A percentile compares a stretch with the other conserved stretches of the same genome.
Conservation (phyloP, 805 yeast species). For the Candida ortonii region DNA sequence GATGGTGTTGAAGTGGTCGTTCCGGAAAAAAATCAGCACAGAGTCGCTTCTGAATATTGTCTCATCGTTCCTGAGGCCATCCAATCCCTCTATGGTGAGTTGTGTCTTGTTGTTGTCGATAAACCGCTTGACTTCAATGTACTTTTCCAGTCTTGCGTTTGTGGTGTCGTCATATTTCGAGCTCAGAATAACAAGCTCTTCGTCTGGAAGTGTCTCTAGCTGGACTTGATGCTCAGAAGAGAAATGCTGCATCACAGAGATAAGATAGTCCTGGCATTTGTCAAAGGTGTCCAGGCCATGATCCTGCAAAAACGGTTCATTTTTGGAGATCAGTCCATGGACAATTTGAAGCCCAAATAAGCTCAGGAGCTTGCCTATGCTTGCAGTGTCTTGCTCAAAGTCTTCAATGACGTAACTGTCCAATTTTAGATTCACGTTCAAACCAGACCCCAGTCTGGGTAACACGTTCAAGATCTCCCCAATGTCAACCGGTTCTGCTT, state of each 20-base stretch:
- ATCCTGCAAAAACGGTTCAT: neutral
- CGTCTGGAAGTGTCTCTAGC: conserved; percentile 8
- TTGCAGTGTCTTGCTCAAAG: conserved; percentile 19
- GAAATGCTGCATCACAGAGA: conserved; percentile 18
- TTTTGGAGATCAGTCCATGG: conserved; percentile 63
- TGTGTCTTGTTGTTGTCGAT: conserved; percentile 69
- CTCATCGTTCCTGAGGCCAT: conserved; percentile 34
- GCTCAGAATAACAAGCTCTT: conserved; percentile 5
- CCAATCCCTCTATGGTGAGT: conserved; percentile 66
- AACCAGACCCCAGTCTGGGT: conserved; percentile 67
- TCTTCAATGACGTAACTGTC: conserved; percentile 34
- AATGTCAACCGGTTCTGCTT: conserved; percentile 20
- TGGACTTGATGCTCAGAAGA: conserved; percentile 2
- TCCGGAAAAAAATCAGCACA: conserved; percentile 74
- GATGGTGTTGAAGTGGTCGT: conserved; percentile 83
- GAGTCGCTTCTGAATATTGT: conserved; percentile 47
- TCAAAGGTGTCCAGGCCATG: conserved; percentile 25
- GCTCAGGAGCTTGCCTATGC: conserved; percentile 21
- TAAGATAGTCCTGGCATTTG: conserved; percentile 29
- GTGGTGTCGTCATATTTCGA: conserved; percentile 5
- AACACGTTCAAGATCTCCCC: conserved; percentile 49
- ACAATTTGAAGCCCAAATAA: conserved; percentile 41
- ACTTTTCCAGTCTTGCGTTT: conserved; percentile 8
- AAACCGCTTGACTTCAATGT: conserved; percentile 33
- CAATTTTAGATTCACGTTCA: conserved; percentile 69